These are phyloP conservation scores for Starmerella tilneyi DNA, from an alignment of 805 yeast genomes.

Conservation along the genomic window DNA sequence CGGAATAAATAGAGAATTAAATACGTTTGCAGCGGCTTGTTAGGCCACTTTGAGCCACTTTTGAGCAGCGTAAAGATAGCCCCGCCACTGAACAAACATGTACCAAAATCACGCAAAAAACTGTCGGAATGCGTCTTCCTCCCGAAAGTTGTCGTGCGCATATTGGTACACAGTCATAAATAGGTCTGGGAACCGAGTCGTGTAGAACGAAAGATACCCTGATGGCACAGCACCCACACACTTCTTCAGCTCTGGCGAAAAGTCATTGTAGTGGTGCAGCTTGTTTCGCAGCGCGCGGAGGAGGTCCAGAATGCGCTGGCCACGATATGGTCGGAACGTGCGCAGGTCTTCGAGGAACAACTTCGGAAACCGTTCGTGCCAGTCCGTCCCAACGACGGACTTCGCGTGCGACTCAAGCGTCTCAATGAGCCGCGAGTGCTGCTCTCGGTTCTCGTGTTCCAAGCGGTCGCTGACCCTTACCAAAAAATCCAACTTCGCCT, in stretches of 20 bases:
- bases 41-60: too few species aligned
- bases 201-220: constrained; percentile 74
- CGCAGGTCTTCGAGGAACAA: constrained; percentile 74
- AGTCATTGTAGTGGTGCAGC: constrained; percentile 86
- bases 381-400: constrained; percentile 47
- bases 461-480: constrained; percentile 83
- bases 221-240: constrained; percentile 72
- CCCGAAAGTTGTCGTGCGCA: constrained; percentile 15
- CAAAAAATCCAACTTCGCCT: constrained; percentile 70
- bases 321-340: constrained; percentile 78
- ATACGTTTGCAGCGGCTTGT: too few species aligned
- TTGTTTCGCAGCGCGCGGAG: constrained; percentile 85
- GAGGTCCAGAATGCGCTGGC: constrained; percentile 69
- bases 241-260: constrained; percentile 43
- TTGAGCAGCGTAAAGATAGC: too few species aligned
- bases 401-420: constrained; percentile 45
- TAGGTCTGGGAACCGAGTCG: constrained; percentile 62
- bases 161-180: constrained; percentile 58
- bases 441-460: constrained; percentile 74
- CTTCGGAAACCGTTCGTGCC: constrained; percentile 68
- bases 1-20: constrained; percentile 2
- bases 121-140: constrained; percentile 14
- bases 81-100: neutral
- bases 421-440: constrained; percentile 52
- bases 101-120: constrained; percentile 3